Percentiles rank a stretch among this genome's conserved stretches.
Conservation (phyloP, 225 moss, liverwort and hornwort genomes). For the Sphagnum contortum region DNA sequence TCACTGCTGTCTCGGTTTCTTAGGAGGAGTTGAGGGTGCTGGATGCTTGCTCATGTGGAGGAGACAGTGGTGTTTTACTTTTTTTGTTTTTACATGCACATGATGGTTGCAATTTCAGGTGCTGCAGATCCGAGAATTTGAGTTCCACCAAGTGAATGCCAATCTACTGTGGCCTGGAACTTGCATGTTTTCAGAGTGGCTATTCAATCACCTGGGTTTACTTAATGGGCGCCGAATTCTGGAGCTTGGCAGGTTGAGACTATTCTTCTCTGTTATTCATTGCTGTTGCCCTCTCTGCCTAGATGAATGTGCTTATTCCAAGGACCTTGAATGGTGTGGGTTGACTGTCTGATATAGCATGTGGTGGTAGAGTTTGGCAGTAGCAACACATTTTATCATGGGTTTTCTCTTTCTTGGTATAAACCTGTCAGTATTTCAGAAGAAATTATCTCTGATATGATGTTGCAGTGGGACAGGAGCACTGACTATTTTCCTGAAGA, state of each 20-base stretch:
- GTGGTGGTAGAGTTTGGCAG: neutral
- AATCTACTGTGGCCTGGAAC: constrained; percentile 96
- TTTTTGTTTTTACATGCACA: too few relatives aligned
- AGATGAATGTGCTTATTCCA: neutral
- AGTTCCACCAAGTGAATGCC: constrained; percentile 87
- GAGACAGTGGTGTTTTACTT: too few relatives aligned
- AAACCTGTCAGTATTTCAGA: neutral
- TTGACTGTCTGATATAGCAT: too few relatives aligned
- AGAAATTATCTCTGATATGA: neutral
- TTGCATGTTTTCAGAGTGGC: constrained; percentile 72
- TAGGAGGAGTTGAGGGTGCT: too few relatives aligned
- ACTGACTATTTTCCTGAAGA: constrained; percentile 71
- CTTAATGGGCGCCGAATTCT: constrained; percentile 45
- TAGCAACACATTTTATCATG: neutral
- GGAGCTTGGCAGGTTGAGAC: constrained; percentile 79
- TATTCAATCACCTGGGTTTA: constrained; percentile 56
- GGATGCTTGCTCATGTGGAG: too few relatives aligned
- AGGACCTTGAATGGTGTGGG: too few relatives aligned
- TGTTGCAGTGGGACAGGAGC: constrained; percentile 86
- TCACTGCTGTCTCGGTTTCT: too few relatives aligned
- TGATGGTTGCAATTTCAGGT: constrained; percentile 22
- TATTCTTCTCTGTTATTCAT: neutral
- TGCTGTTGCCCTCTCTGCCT: neutral
- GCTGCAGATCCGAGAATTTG: constrained; percentile 77
- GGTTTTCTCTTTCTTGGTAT: neutral